Base-by-base conservation (phyloP, 2,329 filamentous ascomycete species). In the Aspergillus sp. region DNA sequence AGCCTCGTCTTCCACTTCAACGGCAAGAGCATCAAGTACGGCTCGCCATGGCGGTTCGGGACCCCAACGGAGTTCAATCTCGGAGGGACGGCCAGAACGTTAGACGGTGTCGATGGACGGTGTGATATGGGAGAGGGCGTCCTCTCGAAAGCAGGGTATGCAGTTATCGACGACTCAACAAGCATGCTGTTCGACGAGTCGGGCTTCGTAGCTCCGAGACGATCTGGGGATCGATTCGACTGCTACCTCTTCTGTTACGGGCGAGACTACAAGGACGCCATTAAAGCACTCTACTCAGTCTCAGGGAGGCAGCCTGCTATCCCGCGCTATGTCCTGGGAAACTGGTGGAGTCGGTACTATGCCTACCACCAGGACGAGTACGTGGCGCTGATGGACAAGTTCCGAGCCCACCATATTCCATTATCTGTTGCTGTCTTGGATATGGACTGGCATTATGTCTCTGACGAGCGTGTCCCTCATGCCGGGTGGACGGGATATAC, bases 271-370 rank as follows among this genome's bases (percentile, higher is more conserved):
- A 75, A 76, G 51, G 79, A 72, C 4, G 83, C 83, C 15, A 78
- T 87, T 52, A 77, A 77, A 56, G 79, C 80, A 0, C 80, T 84
- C 37, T 86, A 85, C 65, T 73, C 76, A 1, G 69, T 87, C 12
- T 85, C 83, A 2, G 84, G 84, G 3, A 75, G 73, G 19, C 83
- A 85, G 61, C 84, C 84, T 3, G 57, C 80, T 9, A 68, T 87
- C 0, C 84, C 84, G 0, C 75, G 84, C 13, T 87, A 81, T 76
- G 77, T 82, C 0, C 72, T 88, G 39, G 85, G 85, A 0, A 88
- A 87, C 61, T 88, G 86, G 85, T 88, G 85, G 85, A 84, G 81
- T 47, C 76, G 86, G 7, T 88, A 87, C 67, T 81, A 87, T 64
- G 78, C 77, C 2, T 88, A 87, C 65, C 75, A 73, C 0, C 77